Percentiles rank a stretch among this genome's conserved stretches.
Evolutionary conservation across 139 green algal species (phyloP).

Genomic region (Micractinium sp.): DNA sequence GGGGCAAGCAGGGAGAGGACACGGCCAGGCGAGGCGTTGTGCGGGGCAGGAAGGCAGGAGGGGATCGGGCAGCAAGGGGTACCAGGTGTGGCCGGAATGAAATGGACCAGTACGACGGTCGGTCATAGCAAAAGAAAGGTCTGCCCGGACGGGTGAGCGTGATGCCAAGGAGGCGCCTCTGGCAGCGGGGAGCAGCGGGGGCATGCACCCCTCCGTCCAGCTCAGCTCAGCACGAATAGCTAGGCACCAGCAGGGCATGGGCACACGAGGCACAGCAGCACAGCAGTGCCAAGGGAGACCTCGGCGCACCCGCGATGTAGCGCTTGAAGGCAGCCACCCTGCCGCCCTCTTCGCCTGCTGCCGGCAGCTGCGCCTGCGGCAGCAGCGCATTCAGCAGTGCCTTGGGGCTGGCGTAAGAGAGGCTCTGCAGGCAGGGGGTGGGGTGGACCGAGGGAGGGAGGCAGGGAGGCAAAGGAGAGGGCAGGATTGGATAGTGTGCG

Average conservation of each 20-base stretch:
- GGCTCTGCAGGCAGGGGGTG: constrained; percentile 44
- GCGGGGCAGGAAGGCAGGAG: neutral
- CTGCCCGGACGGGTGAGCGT: too few species aligned
- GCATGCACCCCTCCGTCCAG: too few species aligned
- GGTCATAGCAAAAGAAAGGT: too few species aligned
- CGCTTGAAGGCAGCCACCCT: constrained; percentile 69
- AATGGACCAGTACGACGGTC: too few species aligned
- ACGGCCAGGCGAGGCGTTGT: neutral
- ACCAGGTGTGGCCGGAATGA: too few species aligned
- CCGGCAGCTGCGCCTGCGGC: constrained; percentile 36
- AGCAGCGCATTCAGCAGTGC: constrained; percentile 72
- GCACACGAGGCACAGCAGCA: too few species aligned
- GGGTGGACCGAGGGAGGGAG: neutral
- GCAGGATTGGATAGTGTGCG: neutral
- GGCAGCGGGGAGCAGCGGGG: too few species aligned
- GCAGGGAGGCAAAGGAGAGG: neutral
- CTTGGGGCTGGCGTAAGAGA: constrained; percentile 66
- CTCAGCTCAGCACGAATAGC: too few species aligned
- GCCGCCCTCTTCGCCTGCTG: neutral
- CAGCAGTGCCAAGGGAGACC: too few species aligned
- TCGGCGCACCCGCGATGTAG: constrained; percentile 59
- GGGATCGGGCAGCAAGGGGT: too few species aligned
- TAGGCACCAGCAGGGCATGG: too few species aligned
- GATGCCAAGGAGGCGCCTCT: too few species aligned
- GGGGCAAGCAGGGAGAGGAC: neutral